Evolutionary conservation across 2,329 filamentous ascomycete species (phyloP).

Genomic region (Mariannaea elegans): DNA sequence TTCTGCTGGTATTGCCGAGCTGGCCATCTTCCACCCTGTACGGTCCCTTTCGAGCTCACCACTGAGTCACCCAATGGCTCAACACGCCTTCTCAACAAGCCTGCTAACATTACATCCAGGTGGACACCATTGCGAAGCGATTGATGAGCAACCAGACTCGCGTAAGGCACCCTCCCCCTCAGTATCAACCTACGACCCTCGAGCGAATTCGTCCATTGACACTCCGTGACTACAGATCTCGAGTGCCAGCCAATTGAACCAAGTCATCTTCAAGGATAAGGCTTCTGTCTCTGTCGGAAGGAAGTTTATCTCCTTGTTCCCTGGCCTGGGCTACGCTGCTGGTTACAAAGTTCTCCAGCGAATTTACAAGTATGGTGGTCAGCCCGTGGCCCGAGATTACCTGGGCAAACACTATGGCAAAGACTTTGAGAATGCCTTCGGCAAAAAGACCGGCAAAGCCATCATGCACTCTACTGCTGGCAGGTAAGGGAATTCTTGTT

Average conservation of each 20-base stretch:
- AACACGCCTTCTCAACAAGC: slow-evolving; percentile 14
- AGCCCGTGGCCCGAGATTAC: slow-evolving; percentile 94
- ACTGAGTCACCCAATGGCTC: slow-evolving; percentile 10
- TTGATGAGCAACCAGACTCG: slow-evolving; percentile 95
- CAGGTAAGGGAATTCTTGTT: slow-evolving; percentile 61
- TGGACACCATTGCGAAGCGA: slow-evolving; percentile 98
- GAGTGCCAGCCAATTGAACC: slow-evolving; percentile 72
- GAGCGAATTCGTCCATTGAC: slow-evolving; percentile 27
- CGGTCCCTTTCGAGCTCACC: slow-evolving; percentile 40
- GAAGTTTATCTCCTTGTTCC: slow-evolving; percentile 97
- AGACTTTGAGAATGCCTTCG: slow-evolving; percentile 88
- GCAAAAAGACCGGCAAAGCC: slow-evolving; percentile 96
- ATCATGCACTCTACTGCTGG: slow-evolving; percentile 98
- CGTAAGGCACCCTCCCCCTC: slow-evolving; percentile 62
- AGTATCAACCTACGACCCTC: slow-evolving; percentile 9
- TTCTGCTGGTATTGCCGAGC: slow-evolving; percentile 90
- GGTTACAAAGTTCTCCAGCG: slow-evolving; percentile 98
- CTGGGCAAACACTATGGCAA: slow-evolving; percentile 80
- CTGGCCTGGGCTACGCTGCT: slow-evolving; percentile 94
- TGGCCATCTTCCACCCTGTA: slow-evolving; percentile 92
- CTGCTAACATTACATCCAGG: slow-evolving; percentile 51
- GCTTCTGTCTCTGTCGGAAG: slow-evolving; percentile 72
- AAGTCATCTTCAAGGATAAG: slow-evolving; percentile 93
- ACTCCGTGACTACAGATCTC: slow-evolving; percentile 40
- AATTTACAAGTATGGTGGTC: slow-evolving; percentile 98